Evolutionary conservation across 2,329 filamentous ascomycete genomes (phyloP).

Genomic region (Botrytis byssoidea): DNA sequence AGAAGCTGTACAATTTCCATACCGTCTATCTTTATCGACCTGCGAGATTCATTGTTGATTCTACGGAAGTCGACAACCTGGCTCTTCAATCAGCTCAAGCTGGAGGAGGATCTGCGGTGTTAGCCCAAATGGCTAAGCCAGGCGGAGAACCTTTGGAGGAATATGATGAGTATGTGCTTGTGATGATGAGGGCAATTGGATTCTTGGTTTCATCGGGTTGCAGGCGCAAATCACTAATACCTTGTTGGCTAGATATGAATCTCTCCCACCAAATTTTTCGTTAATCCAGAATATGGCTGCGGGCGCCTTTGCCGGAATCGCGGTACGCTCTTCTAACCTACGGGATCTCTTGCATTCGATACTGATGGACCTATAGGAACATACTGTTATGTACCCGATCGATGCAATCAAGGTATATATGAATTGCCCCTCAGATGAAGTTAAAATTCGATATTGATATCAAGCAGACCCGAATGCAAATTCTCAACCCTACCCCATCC

Average conservation of each 20-base stretch:
- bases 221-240: constrained; percentile 28
- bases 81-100: constrained; percentile 58
- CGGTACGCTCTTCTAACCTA: constrained; percentile 29
- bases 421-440: constrained; percentile 12
- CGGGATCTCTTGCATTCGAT: constrained; percentile 24
- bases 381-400: constrained; percentile 98
- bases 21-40: neutral
- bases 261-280: constrained; percentile 90
- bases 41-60: constrained; percentile 13
- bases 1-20: neutral
- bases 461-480: constrained; percentile 90
- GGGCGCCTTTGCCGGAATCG: constrained; percentile 82
- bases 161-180: constrained; percentile 57
- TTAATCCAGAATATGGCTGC: constrained; percentile 92
- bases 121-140: constrained; percentile 69
- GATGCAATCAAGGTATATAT: constrained; percentile 85
- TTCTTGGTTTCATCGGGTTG: constrained; percentile 2
- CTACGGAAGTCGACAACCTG: constrained; percentile 53
- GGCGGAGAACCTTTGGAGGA: constrained; percentile 62
- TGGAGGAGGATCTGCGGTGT: constrained; percentile 64
- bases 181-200: constrained; percentile 19
- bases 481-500: constrained; percentile 78
- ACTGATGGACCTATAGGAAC: constrained; percentile 61
- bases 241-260: constrained; percentile 68
- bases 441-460: constrained; percentile 25